A percentile compares a stretch with the other conserved stretches of the same genome.
Evolutionary conservation across 129 eudicot species (phyloP).

Genomic region (Sambucus nigra): DNA sequence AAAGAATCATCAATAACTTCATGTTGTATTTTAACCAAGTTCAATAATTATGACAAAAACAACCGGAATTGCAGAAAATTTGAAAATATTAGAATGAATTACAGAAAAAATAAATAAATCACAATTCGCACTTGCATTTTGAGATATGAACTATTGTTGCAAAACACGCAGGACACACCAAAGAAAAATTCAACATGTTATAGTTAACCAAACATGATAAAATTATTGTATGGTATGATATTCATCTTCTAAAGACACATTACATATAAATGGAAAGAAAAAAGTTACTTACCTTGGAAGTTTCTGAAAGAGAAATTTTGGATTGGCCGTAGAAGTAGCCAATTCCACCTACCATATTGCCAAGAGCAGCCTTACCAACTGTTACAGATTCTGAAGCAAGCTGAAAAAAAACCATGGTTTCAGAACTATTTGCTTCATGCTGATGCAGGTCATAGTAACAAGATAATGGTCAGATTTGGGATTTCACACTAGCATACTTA

Average conservation of each 20-base stretch:
- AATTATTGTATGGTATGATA: too few relatives aligned
- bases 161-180: background rate
- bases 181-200: background rate
- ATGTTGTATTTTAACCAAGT: background rate
- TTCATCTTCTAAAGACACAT: background rate
- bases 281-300: conserved; percentile 45
- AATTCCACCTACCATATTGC: conserved; percentile 85
- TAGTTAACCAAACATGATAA: background rate
- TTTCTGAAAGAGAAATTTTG: conserved; percentile 56
- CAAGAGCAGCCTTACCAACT: conserved; percentile 83
- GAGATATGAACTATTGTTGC: background rate
- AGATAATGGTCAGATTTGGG: background rate
- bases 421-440: background rate
- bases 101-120: background rate
- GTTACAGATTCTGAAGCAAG: conserved; percentile 42
- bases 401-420: conserved; percentile 30
- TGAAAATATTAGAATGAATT: too few relatives aligned
- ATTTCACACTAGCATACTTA: too few relatives aligned
- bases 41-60: too few relatives aligned
- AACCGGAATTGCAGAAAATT: too few relatives aligned
- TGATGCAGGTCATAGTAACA: background rate
- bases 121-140: background rate
- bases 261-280: conserved; percentile 6
- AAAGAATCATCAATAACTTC: background rate
- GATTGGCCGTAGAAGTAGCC: conserved; percentile 97